Evolutionary conservation across 2,329 filamentous ascomycete genomes (phyloP), one percentile per base, ranked within the genome.

Genomic region (Raffaelea albimanens): DNA sequence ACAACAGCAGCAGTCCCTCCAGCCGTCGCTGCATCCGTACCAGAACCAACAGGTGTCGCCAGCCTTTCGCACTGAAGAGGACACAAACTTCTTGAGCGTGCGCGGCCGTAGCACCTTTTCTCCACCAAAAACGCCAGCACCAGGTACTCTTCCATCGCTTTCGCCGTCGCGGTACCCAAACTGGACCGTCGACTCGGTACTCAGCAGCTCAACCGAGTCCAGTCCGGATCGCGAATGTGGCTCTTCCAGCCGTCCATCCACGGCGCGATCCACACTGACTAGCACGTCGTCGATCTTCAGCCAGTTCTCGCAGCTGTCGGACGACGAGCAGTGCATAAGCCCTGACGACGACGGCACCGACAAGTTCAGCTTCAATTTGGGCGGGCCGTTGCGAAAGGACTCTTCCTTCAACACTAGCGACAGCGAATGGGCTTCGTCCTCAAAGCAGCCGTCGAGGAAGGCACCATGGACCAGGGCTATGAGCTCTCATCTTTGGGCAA

Each of bases 401-500:
- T 43, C 45, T 1, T 19, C 33, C 3, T 23, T 19, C 45, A 34
- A 25, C 67, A 65, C 47, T 16, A 38, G 18, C 34, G 18, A 38
- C 34, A 38, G 18, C 34, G 18, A 38, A 8, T 10, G 5, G 14
- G 18, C 13, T 16, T n/a, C 13, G 14, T n/a, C 13, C 7, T 19
- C 14, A 3, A 16, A 23, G 2, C 40, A 33, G 3, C 23, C 11
- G n/a, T 56, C 63, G 31, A 66, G 75, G 50, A 78, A 73, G 58
- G 75, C 75, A 1, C 72, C 71, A 0, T 84, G 81, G 81, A 82
- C 79, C 4, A 75, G 74, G 51, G 71, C 76, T 18, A 83, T 84
- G 78, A 79, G 70, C 62, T 67, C 75, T 13, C 81, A 85, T 55
- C 63, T 85, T 10, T 85, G 81, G 81, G 71, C 75, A 5, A 82